Percentiles rank a stretch among this genome's conserved stretches.
These are phyloP conservation scores for Primulina tabacum DNA, from an alignment of 257 asterid species.

Conservation along the genomic window DNA sequence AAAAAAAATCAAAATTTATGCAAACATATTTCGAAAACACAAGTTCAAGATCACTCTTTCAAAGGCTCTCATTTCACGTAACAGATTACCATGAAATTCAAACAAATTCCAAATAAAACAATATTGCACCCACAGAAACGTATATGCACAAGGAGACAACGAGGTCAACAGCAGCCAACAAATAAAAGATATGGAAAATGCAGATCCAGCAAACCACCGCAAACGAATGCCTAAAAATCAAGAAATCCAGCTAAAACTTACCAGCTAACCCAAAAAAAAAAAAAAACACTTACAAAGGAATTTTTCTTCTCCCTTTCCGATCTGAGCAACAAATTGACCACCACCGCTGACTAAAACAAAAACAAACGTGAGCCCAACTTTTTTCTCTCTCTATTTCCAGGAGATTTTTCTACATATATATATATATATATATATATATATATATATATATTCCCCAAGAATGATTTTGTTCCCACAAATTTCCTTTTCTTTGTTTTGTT, in stretches of 20 bases:
- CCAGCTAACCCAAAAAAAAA: background rate
- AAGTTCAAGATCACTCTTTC: too few species aligned
- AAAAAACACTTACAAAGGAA: constrained; percentile 39
- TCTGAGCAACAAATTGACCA: constrained; percentile 33
- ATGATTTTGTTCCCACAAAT: background rate
- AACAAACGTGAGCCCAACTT: constrained; percentile 42
- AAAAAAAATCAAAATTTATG: background rate
- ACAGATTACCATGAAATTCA: constrained; percentile 5
- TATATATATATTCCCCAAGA: background rate
- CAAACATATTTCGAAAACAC: too few species aligned
- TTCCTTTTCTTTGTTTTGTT: background rate
- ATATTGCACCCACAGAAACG: background rate
- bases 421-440: too few species aligned
- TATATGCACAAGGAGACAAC: background rate
- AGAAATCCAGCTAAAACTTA: too few species aligned
- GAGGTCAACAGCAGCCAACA: constrained; percentile 18
- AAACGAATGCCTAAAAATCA: constrained; percentile 10
- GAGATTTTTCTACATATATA: constrained; percentile 29
- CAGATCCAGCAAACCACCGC: constrained; percentile 35
- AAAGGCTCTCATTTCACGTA: constrained; percentile 1
- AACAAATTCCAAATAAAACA: background rate
- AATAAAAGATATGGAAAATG: constrained; percentile 19
- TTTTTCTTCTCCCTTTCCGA: constrained; percentile 31
- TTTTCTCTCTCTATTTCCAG: constrained; percentile 30
- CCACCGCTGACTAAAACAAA: constrained; percentile 26